Conservation (phyloP, 208 protist genomes). For the Trypanosoma melophagium region DNA sequence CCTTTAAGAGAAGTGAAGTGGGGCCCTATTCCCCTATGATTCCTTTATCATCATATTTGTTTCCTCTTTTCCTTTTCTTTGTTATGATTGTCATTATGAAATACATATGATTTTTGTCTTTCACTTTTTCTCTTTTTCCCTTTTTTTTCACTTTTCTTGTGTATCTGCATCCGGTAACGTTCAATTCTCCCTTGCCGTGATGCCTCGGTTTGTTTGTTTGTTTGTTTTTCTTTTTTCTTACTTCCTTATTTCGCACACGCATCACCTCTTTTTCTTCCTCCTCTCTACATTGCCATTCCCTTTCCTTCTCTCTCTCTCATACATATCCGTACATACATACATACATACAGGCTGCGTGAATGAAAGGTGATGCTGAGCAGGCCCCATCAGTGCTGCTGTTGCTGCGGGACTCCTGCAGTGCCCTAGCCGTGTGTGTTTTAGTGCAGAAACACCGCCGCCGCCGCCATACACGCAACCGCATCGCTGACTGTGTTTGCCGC, state of each 20-base stretch:
- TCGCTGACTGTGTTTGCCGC: conserved; percentile 10
- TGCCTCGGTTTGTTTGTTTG: background rate
- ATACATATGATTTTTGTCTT: background rate
- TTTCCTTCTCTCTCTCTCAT: background rate
- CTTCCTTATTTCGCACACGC: background rate
- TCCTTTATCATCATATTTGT: no score
- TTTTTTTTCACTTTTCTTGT: background rate
- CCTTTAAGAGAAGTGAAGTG: no score
- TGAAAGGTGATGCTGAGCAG: conserved; percentile 1
- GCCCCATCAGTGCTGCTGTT: conserved; percentile 5
- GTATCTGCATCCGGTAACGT: background rate
- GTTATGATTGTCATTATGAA: background rate
- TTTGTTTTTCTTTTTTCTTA: background rate
- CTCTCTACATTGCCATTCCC: background rate
- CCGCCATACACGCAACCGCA: background rate
- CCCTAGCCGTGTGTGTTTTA: background rate
- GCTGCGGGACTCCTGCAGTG: conserved; percentile 25
- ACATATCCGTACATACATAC: no score
- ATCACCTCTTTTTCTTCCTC: background rate
- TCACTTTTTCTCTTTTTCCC: background rate
- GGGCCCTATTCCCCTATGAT: no score
- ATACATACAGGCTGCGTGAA: background rate
- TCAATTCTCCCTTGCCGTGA: background rate
- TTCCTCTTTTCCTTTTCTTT: no score
- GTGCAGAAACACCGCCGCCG: background rate